A percentile compares a stretch with the other conserved stretches of the same genome.
Conservation (phyloP, 306 rosid genomes). For the Datisca glomerata region DNA sequence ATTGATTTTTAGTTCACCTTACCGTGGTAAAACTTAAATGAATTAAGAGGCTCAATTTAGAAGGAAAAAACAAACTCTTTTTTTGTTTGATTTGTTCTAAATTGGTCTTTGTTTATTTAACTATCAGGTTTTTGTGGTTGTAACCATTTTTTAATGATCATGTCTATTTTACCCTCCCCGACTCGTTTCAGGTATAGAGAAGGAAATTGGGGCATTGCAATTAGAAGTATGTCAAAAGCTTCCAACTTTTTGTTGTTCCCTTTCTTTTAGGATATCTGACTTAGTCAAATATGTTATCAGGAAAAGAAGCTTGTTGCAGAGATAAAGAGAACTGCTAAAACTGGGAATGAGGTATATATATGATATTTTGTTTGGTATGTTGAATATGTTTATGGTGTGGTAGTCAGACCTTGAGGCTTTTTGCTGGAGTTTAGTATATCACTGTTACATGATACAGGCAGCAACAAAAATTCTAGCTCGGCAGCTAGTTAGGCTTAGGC, state of each 20-base stretch:
- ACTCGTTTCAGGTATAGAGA: constrained; percentile 63
- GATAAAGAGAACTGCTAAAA: constrained; percentile 96
- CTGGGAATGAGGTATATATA: constrained; percentile 69
- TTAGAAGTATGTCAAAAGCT: constrained; percentile 52
- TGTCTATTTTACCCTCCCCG: no score
- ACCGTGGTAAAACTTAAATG: no score
- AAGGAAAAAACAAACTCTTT: no score
- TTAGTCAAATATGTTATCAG: constrained; percentile 30
- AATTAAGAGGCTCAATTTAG: no score
- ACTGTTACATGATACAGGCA: constrained; percentile 34
- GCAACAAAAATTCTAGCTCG: constrained; percentile 92
- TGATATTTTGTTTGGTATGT: constrained; percentile 15
- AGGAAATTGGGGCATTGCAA: constrained; percentile 89
- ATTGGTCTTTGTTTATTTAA: no score
- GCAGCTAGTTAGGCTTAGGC: constrained; percentile 88
- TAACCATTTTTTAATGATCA: constrained; percentile 5
- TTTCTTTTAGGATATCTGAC: constrained; percentile 15
- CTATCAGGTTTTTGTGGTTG: background rate
- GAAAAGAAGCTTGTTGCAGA: constrained; percentile 89
- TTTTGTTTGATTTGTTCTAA: no score
- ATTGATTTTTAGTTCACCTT: no score
- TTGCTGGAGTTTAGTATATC: no score
- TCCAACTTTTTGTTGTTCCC: constrained; percentile 6
- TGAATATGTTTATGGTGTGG: no score
- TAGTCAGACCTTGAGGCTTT: no score